Conservation (phyloP, 2,329 filamentous ascomycete genomes). For the Annulohypoxylon truncatum region DNA sequence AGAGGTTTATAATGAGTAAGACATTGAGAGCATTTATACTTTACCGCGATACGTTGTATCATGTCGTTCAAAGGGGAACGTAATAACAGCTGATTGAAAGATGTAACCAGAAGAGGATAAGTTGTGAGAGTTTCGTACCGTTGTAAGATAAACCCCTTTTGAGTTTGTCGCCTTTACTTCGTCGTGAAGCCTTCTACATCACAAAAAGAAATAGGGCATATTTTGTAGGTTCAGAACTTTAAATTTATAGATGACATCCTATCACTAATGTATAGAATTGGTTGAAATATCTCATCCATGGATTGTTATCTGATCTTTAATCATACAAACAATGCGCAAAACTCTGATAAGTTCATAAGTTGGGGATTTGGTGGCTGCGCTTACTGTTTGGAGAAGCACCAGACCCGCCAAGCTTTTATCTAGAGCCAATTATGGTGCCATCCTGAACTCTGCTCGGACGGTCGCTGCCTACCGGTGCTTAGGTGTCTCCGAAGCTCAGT, state of each 20-base stretch:
- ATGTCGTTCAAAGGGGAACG: no score
- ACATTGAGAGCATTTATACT: no score
- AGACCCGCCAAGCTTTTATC: conserved; percentile 4
- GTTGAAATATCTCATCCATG: conserved; percentile 1
- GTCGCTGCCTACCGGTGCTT: neutral
- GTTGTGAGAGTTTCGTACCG: neutral
- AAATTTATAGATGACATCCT: neutral
- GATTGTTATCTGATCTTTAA: neutral
- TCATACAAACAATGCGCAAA: neutral
- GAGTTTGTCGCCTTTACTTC: neutral
- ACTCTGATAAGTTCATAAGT: conserved; percentile 3
- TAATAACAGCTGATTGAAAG: no score
- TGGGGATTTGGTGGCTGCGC: conserved; percentile 5
- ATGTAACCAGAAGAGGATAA: neutral
- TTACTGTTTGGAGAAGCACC: conserved; percentile 10
- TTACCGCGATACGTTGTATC: no score
- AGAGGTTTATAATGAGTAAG: no score
- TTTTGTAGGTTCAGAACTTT: no score
- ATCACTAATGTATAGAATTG: neutral
- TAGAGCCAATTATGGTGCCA: neutral
- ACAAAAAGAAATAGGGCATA: neutral
- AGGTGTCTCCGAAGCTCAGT: conserved; percentile 32
- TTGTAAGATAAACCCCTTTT: neutral
- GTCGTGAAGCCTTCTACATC: neutral
- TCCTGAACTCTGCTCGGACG: neutral